Conservation (phyloP, 106 monocot species). For the Triglochin maritima region DNA sequence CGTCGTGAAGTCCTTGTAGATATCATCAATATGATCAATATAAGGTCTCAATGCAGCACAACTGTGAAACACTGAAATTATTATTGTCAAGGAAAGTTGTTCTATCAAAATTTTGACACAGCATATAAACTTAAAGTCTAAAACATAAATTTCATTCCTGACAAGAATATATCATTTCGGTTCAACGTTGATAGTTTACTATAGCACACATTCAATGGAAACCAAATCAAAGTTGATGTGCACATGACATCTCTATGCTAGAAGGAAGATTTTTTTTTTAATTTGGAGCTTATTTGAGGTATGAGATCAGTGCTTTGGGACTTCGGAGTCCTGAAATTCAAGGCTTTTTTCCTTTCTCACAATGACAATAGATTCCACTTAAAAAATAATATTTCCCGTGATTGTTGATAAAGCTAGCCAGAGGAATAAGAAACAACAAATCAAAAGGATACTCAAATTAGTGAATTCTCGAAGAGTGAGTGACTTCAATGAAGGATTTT, state of each 20-base stretch:
- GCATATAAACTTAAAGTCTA: constrained; percentile 3
- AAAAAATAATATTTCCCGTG: no score
- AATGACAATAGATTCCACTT: no score
- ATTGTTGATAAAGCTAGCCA: no score
- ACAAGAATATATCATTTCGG: no score
- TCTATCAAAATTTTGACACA: not conserved
- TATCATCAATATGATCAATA: constrained; percentile 84
- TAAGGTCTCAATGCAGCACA: constrained; percentile 90
- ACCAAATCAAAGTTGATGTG: not conserved
- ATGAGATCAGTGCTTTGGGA: no score
- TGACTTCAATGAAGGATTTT: constrained; percentile 87
- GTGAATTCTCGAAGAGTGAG: constrained; percentile 91
- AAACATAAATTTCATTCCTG: no score
- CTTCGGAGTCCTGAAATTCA: no score
- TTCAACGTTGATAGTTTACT: no score
- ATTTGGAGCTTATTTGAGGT: no score
- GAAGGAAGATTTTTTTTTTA: no score
- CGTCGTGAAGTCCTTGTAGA: constrained; percentile 91
- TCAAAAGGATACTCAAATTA: constrained; percentile 59
- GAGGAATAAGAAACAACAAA: not conserved
- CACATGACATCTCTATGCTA: not conserved
- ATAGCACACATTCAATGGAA: no score
- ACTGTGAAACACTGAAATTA: constrained; percentile 74
- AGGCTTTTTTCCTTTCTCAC: no score
- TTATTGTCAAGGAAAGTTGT: constrained; percentile 24